Base-by-base conservation (phyloP, 257 asterid species). In the Knoxia roxburghii region DNA sequence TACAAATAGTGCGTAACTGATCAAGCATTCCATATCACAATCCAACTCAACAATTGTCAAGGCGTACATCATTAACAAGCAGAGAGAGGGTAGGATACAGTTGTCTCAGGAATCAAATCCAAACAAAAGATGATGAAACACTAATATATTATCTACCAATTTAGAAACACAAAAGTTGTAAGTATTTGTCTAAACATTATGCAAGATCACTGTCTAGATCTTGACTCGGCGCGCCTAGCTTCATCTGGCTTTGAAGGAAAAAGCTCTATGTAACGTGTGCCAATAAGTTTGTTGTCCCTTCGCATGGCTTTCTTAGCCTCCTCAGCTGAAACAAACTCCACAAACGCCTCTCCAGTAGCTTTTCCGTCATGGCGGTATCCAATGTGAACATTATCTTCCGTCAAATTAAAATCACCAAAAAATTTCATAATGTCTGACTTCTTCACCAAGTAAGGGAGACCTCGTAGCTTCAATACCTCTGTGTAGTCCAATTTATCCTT, bases 251-350 rank as follows among this genome's bases (percentile, higher is more conserved):
- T 75, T 23, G 97, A 93, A 79, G 99, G 97, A 73, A 90, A 90
- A 39, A 90, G 88, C 74, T 93, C 97, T 60, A 93, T 88, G 70
- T 90, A 93, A 55, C n/a, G n/a, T n/a, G n/a, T n/a, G n/a, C n/a
- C n/a, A n/a, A n/a, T n/a, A n/a, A n/a, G n/a, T n/a, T n/a, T 97
- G 87, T 83, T 89, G 74, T 90, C 98, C 88, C 88, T 90, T 48
- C 81, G 72, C 95, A 88, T 90, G 9, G 97, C 99, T 66, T 65
- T 83, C 80, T 79, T 85, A 14, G 99, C 96, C 80, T 85, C 96
- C 59, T 88, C 95, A 60, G 84, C 80, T 27, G 96, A 86, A 41
- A 70, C 60, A 71, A 93, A 83, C 80, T 90, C 97, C 2, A 86
- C 99, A 64, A 61, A 90, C 2, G 97, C 97, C 80, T 93, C 97